Evolutionary conservation across 2,329 filamentous ascomycete species (phyloP).

Genomic region (Raffaelea deltoideospora): DNA sequence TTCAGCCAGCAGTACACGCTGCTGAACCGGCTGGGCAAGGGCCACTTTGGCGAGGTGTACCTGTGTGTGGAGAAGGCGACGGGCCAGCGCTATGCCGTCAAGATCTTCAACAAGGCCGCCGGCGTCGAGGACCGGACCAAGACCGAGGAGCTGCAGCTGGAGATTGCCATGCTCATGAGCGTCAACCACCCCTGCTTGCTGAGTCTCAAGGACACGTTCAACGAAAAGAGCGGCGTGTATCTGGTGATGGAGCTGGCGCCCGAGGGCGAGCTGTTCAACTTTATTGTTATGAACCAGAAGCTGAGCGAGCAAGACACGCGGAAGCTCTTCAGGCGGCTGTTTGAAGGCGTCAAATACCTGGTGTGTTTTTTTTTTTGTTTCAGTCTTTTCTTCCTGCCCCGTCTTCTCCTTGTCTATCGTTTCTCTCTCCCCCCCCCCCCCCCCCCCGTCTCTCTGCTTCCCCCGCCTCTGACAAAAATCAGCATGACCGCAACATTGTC

Average conservation of each 20-base stretch:
- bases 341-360: conserved; percentile 88
- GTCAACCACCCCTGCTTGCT: conserved; percentile 88
- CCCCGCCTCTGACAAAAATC: no score
- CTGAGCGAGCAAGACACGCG: conserved; percentile 71
- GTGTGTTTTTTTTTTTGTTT: conserved; percentile 34
- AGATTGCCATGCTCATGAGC: conserved; percentile 94
- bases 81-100: conserved; percentile 77
- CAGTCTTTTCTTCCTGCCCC: background rate
- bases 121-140: conserved; percentile 74
- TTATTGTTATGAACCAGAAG: conserved; percentile 82
- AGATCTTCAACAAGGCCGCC: conserved; percentile 77
- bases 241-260: conserved; percentile 79
- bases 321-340: conserved; percentile 79
- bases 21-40: conserved; percentile 76
- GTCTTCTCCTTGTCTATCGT: background rate
- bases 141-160: conserved; percentile 77
- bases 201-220: conserved; percentile 88
- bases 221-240: conserved; percentile 81
- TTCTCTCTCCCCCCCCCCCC: background rate
- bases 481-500: conserved; percentile 96
- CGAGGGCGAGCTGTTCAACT: conserved; percentile 92
- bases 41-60: conserved; percentile 89
- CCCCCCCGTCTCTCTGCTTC: background rate
- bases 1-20: conserved; percentile 82
- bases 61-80: conserved; percentile 75